Evolutionary conservation across 169 alveolate species (phyloP).

Genomic region (Cryptosporidium parvum): DNA sequence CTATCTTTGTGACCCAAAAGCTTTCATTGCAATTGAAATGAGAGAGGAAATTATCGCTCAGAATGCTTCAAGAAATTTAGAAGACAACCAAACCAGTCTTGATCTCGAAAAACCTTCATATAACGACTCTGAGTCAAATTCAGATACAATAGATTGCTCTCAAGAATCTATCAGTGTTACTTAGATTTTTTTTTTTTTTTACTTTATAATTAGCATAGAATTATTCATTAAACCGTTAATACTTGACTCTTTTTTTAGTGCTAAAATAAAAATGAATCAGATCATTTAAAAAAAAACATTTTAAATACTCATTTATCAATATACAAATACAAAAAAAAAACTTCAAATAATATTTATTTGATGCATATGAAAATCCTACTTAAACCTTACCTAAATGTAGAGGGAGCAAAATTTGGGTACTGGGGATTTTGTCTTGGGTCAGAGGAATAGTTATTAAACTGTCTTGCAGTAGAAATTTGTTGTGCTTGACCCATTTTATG

Average conservation of each 20-base stretch:
- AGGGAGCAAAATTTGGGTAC: constrained; percentile 48
- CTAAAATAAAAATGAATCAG: too few relatives aligned
- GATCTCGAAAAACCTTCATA: not conserved
- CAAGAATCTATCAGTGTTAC: not conserved
- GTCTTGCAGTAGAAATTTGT: constrained; percentile 58
- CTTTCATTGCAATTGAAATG: constrained; percentile 63
- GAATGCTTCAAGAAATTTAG: constrained; percentile 9
- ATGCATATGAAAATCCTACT: not conserved
- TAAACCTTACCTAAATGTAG: constrained; percentile 42
- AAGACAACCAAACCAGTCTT: not conserved
- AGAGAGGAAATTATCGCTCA: constrained; percentile 73
- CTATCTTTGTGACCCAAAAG: constrained; percentile 70
- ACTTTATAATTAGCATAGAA: too few relatives aligned
- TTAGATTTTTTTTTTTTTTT: not conserved
- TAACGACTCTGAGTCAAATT: not conserved
- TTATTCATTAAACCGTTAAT: too few relatives aligned
- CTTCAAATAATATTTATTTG: not conserved
- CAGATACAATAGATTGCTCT: not conserved
- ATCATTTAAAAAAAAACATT: too few relatives aligned
- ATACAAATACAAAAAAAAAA: not conserved
- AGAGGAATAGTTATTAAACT: not conserved
- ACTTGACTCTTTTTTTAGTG: too few relatives aligned
- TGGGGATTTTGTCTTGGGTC: constrained; percentile 29
- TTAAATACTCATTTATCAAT: too few relatives aligned
- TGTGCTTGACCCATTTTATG: constrained; percentile 33